Base-by-base conservation (phyloP, 192 early-diverging fungal genomes). In the Podila clonocystis region DNA sequence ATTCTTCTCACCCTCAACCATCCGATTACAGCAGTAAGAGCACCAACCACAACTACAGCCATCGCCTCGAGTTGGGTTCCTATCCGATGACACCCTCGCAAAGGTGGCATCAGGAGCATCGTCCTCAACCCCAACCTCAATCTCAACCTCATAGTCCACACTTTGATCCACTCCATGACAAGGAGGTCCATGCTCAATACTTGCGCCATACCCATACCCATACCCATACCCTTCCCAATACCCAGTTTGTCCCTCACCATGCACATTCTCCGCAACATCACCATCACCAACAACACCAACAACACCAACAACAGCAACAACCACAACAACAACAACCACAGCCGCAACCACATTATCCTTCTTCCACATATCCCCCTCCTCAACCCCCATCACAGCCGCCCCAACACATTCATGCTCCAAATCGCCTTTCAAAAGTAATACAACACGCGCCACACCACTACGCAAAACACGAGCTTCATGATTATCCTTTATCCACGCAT, bases 61-160 rank as follows among this genome's bases (percentile, higher is more conserved):
- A 45, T 45, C 41, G 41, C 41, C 41, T 45, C 13, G 41, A 45
- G 41, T 0, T 9, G 34, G 34, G 13, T 45, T 45, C 41, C 3
- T 45, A 45, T 45, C 24, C 52, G 52, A 55, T 55, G 52, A 55
- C 52, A 55, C 52, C 52, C 24, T 55, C 52, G 24, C 52, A 55
- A 55, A 55, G 52, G 52, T 55, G 52, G 52, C 52, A 55, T n/a
- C 52, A 55, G 52, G 52, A 55, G 52, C 52, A 55, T 55, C 52
- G 52, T n/a, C 24, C 52, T 6, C 52, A 55, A 55, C n/a, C 5
- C 11, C 52, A 55, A 55, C 6, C 20, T 9, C 52, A 55, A 17
- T 22, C 24, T n/a, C 52, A 55, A 3, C 52, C 20, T n/a, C 52
- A 26, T 24, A 55, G 41, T 15, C 41, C 11, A 45, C 41, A 45